Evolutionary conservation across 345 rosid genomes (phyloP), one percentile per base, ranked within the genome.

Genomic region (Balakata baccata): DNA sequence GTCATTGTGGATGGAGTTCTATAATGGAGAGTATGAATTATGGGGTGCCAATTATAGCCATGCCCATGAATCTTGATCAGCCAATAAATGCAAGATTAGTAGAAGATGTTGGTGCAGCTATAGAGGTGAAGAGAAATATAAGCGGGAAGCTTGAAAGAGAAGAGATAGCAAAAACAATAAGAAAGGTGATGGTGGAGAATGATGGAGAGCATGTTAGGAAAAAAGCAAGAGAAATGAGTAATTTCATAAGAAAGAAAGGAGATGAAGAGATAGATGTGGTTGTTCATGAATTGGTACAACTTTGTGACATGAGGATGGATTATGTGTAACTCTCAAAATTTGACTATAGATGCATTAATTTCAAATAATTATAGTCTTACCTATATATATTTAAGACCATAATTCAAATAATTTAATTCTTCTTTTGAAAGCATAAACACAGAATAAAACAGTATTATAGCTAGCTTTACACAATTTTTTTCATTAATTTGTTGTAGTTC

Each of bases 1-100:
- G 85, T n/a, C 85, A 81, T 18, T 82, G 82, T 56, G 83, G 87
- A 9, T 85, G 87, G 86, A 74, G 80, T 38, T 85, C 86, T 1
- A 39, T 74, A 16, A 65, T 80, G 54, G 84, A 85, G 41, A 77
- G 79, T 5, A 70, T 85, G 41, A 68, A 58, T 49, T 78, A 50
- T 18, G 84, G 86, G 3, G 84, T 81, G 3, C 86, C 86, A 7
- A 75, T 83, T 8, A 72, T 83, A 45, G 85, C 80, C 29, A 66
- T 85, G 70, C 77, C 84, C 0, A 74, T 81, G 84, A 75, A 65
- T 37, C 59, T 70, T 64, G 86, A 85, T 16, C 84, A 80, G 71
- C 84, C 76, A 1, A 4, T 72, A n/a, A 77, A 77, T 69, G 78
- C 81, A 17, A 79, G 43, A 51, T 23, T 85, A 45, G 75, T 79